phyloP scores from a whole-genome alignment of 78 protist species.

The Dictyostelium purpureum region DNA sequence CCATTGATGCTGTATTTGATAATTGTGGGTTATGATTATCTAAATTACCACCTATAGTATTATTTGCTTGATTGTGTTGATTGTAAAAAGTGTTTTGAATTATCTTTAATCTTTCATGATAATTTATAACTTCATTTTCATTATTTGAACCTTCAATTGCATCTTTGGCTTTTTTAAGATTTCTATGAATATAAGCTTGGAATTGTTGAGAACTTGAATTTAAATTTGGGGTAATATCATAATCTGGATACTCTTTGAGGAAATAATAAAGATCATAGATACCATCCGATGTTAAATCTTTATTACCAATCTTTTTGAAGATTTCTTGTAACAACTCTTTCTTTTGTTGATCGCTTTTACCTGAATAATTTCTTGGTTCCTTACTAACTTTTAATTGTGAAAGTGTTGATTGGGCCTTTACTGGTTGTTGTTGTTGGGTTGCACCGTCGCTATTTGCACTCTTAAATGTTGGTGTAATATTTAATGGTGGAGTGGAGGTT shows the following conservation, averaged over 20 bases:
- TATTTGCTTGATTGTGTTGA: neutral
- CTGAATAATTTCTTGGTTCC: conserved; percentile 48
- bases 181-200: conserved; percentile 47
- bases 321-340: conserved; percentile 17
- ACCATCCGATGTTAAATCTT: conserved; percentile 50
- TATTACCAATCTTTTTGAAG: conserved; percentile 50
- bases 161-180: conserved; percentile 6
- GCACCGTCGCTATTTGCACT: no score
- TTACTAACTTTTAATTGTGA: conserved; percentile 17
- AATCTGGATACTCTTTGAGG: conserved; percentile 40
- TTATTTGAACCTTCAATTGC: neutral
- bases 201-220: conserved; percentile 13
- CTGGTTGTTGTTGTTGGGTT: no score
- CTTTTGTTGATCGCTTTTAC: neutral
- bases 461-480: neutral
- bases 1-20: neutral
- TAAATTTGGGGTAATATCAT: conserved; percentile 42
- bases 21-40: neutral
- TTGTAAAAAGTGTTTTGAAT: conserved; percentile 42
- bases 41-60: neutral
- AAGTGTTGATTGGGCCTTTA: neutral
- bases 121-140: conserved; percentile 3
- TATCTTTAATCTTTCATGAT: conserved; percentile 15
- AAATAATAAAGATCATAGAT: conserved; percentile 54
- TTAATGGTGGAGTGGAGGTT: neutral